phyloP scores from a whole-genome alignment of 306 rosid genomes.

The Parietaria judaica region DNA sequence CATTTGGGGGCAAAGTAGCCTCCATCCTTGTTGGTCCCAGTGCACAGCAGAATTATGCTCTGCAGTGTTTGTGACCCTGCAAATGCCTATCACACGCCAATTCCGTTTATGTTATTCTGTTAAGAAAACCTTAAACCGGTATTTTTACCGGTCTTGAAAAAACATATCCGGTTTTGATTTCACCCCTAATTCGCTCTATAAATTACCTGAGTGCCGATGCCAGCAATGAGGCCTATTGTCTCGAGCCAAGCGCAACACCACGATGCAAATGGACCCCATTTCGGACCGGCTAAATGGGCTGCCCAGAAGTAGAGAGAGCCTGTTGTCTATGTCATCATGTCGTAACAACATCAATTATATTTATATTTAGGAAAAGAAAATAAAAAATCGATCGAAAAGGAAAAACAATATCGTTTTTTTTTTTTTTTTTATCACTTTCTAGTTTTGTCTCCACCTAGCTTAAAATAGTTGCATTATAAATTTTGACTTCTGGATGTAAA shows the following conservation, averaged over 20 bases:
- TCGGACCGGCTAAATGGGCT: constrained; percentile 87
- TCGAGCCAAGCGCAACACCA: constrained; percentile 97
- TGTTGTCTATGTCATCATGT: constrained; percentile 48
- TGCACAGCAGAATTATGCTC: constrained; percentile 56
- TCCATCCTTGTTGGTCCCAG: constrained; percentile 75
- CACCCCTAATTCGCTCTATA: background rate
- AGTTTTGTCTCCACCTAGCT: no score
- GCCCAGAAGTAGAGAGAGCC: constrained; percentile 96
- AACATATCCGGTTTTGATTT: background rate
- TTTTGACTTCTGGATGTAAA: no score
- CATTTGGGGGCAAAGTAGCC: constrained; percentile 82
- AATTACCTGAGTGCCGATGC: constrained; percentile 78
- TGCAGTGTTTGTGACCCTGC: constrained; percentile 82
- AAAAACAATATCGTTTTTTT: no score
- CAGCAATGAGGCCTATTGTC: constrained; percentile 74
- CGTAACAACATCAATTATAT: constrained; percentile 1
- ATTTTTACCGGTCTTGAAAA: no score
- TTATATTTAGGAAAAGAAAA: no score
- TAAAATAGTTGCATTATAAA: no score
- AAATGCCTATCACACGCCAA: constrained; percentile 36
- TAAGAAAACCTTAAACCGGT: background rate
- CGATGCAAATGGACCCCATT: constrained; percentile 90
- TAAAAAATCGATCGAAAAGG: no score
- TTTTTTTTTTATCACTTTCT: no score
- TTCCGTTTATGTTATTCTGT: background rate